Base-by-base conservation (phyloP, 495 filamentous ascomycete genomes). In the Hyaloscypha hepaticicola region DNA sequence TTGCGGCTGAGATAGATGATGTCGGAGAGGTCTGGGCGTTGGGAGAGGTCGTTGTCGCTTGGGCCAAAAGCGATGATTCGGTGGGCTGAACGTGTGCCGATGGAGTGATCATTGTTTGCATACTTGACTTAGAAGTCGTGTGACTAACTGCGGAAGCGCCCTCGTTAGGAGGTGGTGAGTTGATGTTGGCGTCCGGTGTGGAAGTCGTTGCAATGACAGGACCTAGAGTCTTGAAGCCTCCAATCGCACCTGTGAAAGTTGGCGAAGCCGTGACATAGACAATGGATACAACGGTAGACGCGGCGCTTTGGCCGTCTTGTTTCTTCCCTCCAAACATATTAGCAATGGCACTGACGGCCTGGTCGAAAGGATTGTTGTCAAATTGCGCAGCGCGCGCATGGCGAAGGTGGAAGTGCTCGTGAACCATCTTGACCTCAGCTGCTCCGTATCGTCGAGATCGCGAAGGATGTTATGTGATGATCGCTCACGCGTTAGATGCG, bases 201-300 rank as follows among this genome's bases (percentile, higher is more conserved):
- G 24, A 0, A 56, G 58, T 51, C 3, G 55, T 16, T 6, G 64
- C 29, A 3, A 41, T 25, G n/a, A 49, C 45, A n/a, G 68, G 59
- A 38, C 70, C 70, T 49, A 78, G 45, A 8, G 86, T 88, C 51
- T 78, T 74, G 64, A 82, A 87, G 48, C 85, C 85, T 51, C 72
- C 85, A 51, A 86, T 73, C 1, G 80, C 76, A 16, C 85, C 86
- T 33, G 77, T 73, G 56, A 87, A 88, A 24, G 84, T 87, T 31
- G 78, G 69, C 6, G 77, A 60, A 50, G 82, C 76, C 11, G 87
- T 88, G 58, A 82, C 72, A 71, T 85, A 85, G 14, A 88, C 81
- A 34, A 82, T 78, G 21, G 77, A 75, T 3, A 77, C 74, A 58
- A 82, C 69, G 1, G 81, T 84, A 29, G 68, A 48, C 49, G n/a